Evolutionary conservation across 345 rosid genomes (phyloP).

Genomic region (Streptanthus diversifolius): DNA sequence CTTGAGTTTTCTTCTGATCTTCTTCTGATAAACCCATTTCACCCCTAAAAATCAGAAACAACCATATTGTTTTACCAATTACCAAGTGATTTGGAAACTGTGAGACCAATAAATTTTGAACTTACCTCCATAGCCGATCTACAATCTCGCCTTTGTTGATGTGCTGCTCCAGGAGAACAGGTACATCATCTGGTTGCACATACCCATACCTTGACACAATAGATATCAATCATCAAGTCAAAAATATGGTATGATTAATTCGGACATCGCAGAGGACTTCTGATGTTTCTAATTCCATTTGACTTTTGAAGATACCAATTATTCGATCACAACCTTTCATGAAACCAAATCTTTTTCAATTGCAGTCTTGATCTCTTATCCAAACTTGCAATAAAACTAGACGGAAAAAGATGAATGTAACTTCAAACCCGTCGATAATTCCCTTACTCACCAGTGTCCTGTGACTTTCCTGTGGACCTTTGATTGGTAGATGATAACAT

Average conservation of each 20-base stretch:
- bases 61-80: background rate
- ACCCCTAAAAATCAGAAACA: constrained; percentile 53
- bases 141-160: constrained; percentile 79
- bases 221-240: constrained; percentile 5
- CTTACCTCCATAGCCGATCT: constrained; percentile 82
- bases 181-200: constrained; percentile 82
- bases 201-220: constrained; percentile 71
- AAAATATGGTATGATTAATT: background rate
- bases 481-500: constrained; percentile 78
- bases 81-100: background rate
- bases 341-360: background rate
- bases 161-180: constrained; percentile 74
- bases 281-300: background rate
- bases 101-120: constrained; percentile 9
- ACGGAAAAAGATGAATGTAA: background rate
- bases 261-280: background rate
- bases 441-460: constrained; percentile 74
- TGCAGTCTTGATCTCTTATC: background rate
- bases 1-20: constrained; percentile 63
- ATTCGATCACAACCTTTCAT: background rate
- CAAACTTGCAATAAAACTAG: background rate
- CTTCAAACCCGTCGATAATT: background rate
- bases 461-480: constrained; percentile 52
- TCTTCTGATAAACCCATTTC: constrained; percentile 88
- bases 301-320: background rate